phyloP scores from a whole-genome alignment of 345 rosid genomes.

The Citrus cavaleriei region DNA sequence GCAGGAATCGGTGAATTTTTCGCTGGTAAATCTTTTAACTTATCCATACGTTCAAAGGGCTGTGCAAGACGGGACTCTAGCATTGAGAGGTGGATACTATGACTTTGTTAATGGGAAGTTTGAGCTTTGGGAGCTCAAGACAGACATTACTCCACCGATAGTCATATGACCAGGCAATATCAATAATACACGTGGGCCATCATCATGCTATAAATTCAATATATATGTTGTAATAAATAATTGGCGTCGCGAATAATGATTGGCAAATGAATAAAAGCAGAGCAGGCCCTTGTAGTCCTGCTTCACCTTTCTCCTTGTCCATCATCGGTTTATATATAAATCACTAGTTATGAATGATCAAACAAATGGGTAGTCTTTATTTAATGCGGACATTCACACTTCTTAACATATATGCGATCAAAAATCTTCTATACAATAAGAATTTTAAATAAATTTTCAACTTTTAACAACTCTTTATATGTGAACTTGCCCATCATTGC shows the following conservation, averaged over 20 bases:
- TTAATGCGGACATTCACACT: too few species aligned
- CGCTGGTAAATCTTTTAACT: conserved; percentile 17
- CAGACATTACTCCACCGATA: not conserved
- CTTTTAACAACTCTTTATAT: too few species aligned
- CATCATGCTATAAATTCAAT: not conserved
- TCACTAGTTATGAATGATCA: too few species aligned
- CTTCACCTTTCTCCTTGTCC: not conserved
- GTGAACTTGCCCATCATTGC: not conserved
- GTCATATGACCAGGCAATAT: not conserved
- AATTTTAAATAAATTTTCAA: too few species aligned
- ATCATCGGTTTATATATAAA: too few species aligned
- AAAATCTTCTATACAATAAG: too few species aligned
- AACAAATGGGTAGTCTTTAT: too few species aligned
- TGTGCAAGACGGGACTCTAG: not conserved
- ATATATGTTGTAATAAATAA: too few species aligned
- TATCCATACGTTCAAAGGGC: conserved; percentile 25
- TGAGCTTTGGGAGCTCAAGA: conserved; percentile 19
- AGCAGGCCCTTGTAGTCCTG: not conserved
- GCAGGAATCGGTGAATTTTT: conserved; percentile 33
- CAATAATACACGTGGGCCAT: not conserved
- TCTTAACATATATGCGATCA: too few species aligned
- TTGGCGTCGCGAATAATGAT: not conserved
- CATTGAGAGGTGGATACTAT: conserved; percentile 25
- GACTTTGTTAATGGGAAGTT: conserved; percentile 18
- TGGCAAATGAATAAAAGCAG: not conserved